These are phyloP conservation scores for Calonectria leucothoes DNA, from an alignment of 2,329 filamentous ascomycete species.

Conservation along the genomic window DNA sequence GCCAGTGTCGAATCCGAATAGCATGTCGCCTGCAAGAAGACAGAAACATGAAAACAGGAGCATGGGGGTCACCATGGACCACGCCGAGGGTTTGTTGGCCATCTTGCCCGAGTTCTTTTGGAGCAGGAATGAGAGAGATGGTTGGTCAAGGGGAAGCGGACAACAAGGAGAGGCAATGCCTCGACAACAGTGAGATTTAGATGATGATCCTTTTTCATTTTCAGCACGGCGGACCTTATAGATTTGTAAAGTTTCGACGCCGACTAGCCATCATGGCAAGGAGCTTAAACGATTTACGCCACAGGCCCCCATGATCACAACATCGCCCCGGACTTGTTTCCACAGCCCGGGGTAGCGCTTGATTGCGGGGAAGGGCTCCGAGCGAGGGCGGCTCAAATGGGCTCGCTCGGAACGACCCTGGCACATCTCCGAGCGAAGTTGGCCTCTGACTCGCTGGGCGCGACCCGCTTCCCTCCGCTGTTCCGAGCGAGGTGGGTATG, in stretches of 20 bases:
- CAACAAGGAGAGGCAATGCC: not conserved
- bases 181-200: not conserved
- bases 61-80: slow-evolving; percentile 18
- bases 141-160: not conserved
- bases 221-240: not conserved
- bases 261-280: not conserved
- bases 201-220: not conserved
- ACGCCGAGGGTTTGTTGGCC: not conserved
- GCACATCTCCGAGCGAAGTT: slow-evolving; percentile 2
- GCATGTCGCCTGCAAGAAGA: slow-evolving; percentile 18
- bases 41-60: slow-evolving; percentile 22
- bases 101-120: not conserved
- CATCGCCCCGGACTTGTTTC: not conserved
- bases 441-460: not conserved
- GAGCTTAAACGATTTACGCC: not conserved
- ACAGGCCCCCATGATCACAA: not conserved
- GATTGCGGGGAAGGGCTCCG: not conserved
- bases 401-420: not conserved
- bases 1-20: slow-evolving; percentile 19
- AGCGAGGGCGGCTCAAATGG: not conserved
- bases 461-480: not conserved
- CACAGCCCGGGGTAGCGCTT: not conserved
- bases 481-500: not conserved
- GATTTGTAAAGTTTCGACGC: not conserved
- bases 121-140: not conserved